Conservation (phyloP, 2,329 filamentous ascomycete genomes). For the Chaetomiaceae sp. region DNA sequence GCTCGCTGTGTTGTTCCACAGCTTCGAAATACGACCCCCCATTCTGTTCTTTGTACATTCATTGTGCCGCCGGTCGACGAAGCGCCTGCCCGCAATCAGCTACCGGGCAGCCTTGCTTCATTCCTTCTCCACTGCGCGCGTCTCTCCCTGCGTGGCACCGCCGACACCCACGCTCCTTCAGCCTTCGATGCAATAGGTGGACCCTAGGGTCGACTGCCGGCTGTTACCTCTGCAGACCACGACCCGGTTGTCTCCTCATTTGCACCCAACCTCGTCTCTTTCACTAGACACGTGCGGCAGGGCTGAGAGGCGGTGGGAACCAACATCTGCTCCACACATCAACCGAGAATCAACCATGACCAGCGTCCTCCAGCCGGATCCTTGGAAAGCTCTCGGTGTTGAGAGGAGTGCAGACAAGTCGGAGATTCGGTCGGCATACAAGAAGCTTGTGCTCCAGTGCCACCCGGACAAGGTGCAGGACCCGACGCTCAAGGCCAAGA, state of each 20-base stretch:
- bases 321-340: too few species aligned
- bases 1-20: conserved; percentile 18
- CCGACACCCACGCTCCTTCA: conserved; percentile 16
- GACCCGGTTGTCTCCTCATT: too few species aligned
- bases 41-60: conserved; percentile 2
- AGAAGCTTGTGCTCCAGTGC: conserved; percentile 79
- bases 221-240: conserved; percentile 13
- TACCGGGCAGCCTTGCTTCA: conserved; percentile 6
- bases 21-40: conserved; percentile 6
- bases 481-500: conserved; percentile 65
- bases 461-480: conserved; percentile 90
- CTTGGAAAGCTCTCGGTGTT: conserved; percentile 72
- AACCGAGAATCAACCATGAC: conserved; percentile 35
- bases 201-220: conserved; percentile 14
- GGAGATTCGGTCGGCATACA: conserved; percentile 72
- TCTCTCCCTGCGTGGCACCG: conserved; percentile 12
- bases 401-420: conserved; percentile 61
- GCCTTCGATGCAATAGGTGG: conserved; percentile 23
- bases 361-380: conserved; percentile 59
- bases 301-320: too few species aligned
- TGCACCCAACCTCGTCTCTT: too few species aligned
- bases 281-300: conserved; percentile 8
- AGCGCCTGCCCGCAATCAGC: not conserved
- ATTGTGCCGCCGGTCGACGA: conserved; percentile 11
- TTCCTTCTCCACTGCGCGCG: conserved; percentile 14